Percentiles rank a stretch among this genome's conserved stretches.
Conservation (phyloP, 306 rosid species). For the Vachellia pachyceras region DNA sequence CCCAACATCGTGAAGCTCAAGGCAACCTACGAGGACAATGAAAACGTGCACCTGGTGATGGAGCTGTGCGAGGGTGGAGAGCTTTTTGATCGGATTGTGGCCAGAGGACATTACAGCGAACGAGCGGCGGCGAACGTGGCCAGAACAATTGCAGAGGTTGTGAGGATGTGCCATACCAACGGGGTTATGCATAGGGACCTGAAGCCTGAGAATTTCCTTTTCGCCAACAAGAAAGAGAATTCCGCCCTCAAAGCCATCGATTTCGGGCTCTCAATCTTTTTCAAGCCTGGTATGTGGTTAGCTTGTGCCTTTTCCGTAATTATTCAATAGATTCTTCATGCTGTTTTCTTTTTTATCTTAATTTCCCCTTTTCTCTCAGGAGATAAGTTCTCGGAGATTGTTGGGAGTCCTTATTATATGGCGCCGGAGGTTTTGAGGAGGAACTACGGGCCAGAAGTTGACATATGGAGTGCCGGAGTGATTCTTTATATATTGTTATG, state of each 20-base stretch:
- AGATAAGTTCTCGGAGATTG: conserved; percentile 80
- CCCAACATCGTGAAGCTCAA: conserved; percentile 74
- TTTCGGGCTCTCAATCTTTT: conserved; percentile 81
- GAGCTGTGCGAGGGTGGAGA: conserved; percentile 89
- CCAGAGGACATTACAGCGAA: conserved; percentile 83
- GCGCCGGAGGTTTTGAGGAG: conserved; percentile 90
- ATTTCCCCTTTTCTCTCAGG: conserved; percentile 44
- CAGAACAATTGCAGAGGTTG: conserved; percentile 78
- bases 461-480: conserved; percentile 90
- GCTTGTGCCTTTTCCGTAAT: not conserved
- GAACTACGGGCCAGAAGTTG: conserved; percentile 86
- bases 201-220: conserved; percentile 87
- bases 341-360: not conserved
- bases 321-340: not conserved
- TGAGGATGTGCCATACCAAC: conserved; percentile 80
- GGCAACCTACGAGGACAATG: conserved; percentile 78
- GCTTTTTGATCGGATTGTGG: conserved; percentile 85
- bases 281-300: conserved; percentile 66
- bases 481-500: conserved; percentile 82
- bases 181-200: conserved; percentile 90
- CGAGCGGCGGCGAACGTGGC: conserved; percentile 86
- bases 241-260: conserved; percentile 84
- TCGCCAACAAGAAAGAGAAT: conserved; percentile 80
- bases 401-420: conserved; percentile 93
- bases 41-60: conserved; percentile 90